Evolutionary conservation across 164 flowering plant genomes (phyloP).

Genomic region (Buxus sempervirens): DNA sequence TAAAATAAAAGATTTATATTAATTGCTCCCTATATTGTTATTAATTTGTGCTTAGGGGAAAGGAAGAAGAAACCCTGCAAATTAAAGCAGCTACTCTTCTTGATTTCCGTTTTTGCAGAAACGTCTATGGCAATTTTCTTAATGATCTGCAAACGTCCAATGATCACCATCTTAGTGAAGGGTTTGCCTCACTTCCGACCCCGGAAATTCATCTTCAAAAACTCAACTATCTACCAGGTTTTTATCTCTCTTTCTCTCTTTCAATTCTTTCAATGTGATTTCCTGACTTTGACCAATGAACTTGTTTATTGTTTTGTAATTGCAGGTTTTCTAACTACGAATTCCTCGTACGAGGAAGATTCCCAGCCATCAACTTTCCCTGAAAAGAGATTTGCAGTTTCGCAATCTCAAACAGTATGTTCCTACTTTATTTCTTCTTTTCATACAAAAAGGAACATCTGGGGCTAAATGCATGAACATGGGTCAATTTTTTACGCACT

Average conservation of each 20-base stretch:
- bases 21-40: no score
- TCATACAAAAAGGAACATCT: no score
- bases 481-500: no score
- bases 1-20: no score
- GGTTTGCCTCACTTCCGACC: constrained; percentile 18
- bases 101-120: background rate
- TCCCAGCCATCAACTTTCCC: constrained; percentile 8
- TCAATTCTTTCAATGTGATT: no score
- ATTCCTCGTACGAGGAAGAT: constrained; percentile 10
- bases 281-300: no score
- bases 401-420: constrained; percentile 19
- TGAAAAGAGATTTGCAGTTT: constrained; percentile 1
- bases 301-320: no score
- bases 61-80: no score
- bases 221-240: constrained; percentile 17
- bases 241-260: no score
- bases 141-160: constrained; percentile 18
- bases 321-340: constrained; percentile 3
- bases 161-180: constrained; percentile 17
- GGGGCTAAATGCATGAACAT: background rate
- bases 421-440: background rate
- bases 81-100: no score
- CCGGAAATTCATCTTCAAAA: constrained; percentile 8
- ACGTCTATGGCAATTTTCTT: constrained; percentile 12
- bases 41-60: no score